phyloP scores from a whole-genome alignment of 305 asterid species.

The Solanum hybrid region DNA sequence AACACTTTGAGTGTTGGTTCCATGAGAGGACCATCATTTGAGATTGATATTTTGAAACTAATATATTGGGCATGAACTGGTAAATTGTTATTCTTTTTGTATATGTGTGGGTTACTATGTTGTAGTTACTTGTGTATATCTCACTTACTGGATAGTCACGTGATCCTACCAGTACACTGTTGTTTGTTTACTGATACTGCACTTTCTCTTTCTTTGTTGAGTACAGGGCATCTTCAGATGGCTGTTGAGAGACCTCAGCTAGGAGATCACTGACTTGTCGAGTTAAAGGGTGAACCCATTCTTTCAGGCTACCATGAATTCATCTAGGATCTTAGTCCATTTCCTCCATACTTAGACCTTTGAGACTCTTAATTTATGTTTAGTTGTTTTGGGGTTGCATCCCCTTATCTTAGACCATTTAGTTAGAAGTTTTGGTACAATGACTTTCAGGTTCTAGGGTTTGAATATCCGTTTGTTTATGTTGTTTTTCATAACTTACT shows the following conservation, averaged over 20 bases:
- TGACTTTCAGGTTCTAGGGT: too few species aligned
- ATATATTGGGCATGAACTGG: not conserved
- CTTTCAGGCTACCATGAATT: not conserved
- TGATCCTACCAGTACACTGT: not conserved
- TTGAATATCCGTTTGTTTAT: too few species aligned
- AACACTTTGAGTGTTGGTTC: not conserved
- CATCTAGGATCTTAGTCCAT: not conserved
- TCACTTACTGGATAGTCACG: not conserved
- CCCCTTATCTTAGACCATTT: too few species aligned
- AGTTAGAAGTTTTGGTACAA: too few species aligned
- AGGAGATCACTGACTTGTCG: not conserved
- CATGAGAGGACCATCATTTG: not conserved
- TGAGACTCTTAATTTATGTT: too few species aligned
- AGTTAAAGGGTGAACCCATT: not conserved
- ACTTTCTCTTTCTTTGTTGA: not conserved
- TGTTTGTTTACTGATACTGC: too few species aligned
- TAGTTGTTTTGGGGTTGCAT: too few species aligned
- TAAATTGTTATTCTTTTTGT: not conserved
- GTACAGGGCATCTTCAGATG: not conserved
- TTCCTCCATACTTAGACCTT: not conserved
- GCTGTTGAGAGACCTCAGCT: not conserved
- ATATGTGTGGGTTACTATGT: not conserved
- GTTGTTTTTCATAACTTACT: too few species aligned
- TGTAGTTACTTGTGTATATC: not conserved
- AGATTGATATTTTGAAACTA: not conserved